A percentile compares a stretch with the other conserved stretches of the same genome.
Conservation (phyloP, 1,139 yeast genomes). For the Meyerozyma guilliermondii region DNA sequence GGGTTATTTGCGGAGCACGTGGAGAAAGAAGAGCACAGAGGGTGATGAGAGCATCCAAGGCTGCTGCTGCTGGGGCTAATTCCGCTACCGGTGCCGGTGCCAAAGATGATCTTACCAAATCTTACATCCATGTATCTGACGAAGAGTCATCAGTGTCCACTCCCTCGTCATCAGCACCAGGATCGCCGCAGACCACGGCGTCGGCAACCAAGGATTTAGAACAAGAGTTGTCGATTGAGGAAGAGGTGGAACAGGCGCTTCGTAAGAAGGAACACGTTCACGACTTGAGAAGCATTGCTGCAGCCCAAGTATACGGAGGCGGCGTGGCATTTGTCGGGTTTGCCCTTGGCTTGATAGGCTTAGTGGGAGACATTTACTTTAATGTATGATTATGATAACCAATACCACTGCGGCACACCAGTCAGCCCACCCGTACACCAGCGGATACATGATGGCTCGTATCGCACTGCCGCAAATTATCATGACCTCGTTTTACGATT, state of each 20-base stretch:
- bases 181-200: conserved; percentile 23
- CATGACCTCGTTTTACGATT: conserved; percentile 18
- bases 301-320: conserved; percentile 30
- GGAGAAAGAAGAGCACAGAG: background rate
- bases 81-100: background rate
- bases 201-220: conserved; percentile 5
- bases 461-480: background rate
- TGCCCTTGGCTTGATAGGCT: conserved; percentile 41
- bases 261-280: conserved; percentile 33
- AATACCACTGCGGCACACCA: background rate
- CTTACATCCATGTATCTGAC: conserved; percentile 48
- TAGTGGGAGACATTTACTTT: conserved; percentile 41
- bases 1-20: background rate
- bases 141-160: conserved; percentile 30
- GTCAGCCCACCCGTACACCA: background rate
- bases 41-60: background rate
- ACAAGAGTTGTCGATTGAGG: conserved; percentile 22
- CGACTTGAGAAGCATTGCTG: conserved; percentile 26
- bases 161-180: conserved; percentile 26
- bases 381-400: background rate
- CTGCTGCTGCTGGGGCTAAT: background rate
- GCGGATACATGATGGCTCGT: background rate
- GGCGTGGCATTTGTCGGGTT: conserved; percentile 40
- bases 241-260: conserved; percentile 38
- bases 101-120: conserved; percentile 42